Base-by-base conservation (phyloP, 2,329 filamentous ascomycete species). In the Colletotrichum sp. region DNA sequence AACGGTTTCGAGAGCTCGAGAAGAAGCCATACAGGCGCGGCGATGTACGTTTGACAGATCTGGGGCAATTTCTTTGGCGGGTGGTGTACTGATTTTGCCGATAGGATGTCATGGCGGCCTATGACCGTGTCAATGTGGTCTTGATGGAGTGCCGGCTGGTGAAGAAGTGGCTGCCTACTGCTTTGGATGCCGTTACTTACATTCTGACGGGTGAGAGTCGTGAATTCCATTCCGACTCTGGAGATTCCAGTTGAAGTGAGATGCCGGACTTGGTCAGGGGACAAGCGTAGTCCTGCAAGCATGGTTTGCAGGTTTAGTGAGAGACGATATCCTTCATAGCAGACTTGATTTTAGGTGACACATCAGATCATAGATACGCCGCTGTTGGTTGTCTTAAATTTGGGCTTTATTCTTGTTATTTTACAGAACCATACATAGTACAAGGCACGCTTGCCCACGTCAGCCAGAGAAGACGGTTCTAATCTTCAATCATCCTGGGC, bases 391-490 rank as follows among this genome's bases (percentile, higher is more conserved):
- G 44, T 52, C n/a, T 52, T 13, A 13, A 52, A 22, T 59, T 68
- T 34, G 70, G 57, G 44, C 32, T 75, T 64, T 60, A 73, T 68
- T 69, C 48, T 71, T 71, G 57, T 75, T 75, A 75, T 60, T 73
- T 73, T 75, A 75, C 70, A 75, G 65, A 68, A 60, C 57, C 64
- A 72, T 73, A 75, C 70, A 75, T 69, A 68, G 44, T 68, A 75
- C 73, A 75, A 28, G 59, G 62, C 69, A 26, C 32, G 22, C 18
- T 64, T 32, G 70, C 57, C 64, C 71, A 24, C 28, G 24, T 36
- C 73, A 48, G 57, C 68, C 30, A 68, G 18, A 57, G 26, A 60
- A 68, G 30, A 44, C n/a, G 12, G 13, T 16, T 68, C 69, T 30
- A 63, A 57, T 48, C 26, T 59, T 59, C 48, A 30, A 59, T 39